Base-by-base conservation (phyloP, 371 early-diverging fungal species). In the Nematocida major region DNA sequence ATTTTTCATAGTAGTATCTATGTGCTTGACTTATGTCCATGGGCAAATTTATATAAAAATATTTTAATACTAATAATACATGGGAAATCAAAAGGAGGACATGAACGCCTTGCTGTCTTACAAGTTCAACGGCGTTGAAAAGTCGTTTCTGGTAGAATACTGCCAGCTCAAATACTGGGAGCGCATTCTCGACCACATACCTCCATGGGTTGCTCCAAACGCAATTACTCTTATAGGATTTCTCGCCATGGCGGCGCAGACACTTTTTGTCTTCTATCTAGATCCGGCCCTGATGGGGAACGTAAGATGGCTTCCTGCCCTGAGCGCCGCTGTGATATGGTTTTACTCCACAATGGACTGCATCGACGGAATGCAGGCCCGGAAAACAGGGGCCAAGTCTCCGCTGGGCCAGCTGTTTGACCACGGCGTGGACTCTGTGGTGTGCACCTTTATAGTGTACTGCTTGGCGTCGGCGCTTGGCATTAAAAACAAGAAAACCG, bases 361-460 rank as follows among this genome's bases (percentile, higher is more conserved):
- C 79, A 90, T 96, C 59, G 97, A 97, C 84, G 97, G 97, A 54
- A 92, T 92, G 84, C 96, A 97, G 84, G 97, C 97, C 9, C 87
- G 96, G 62, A 86, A 91, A 66, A 94, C 94, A 22, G 89, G 90
- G n/a, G 86, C 91, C 2, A 89, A 90, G 1, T 91, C 91, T n/a
- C 92, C 95, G 3, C 87, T 95, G 28, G 97, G 97, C 26, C 94
- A 95, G 85, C 86, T 96, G 32, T 93, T 89, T 84, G 89, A 88
- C 66, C 89, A 84, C 42, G 81, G 79, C 13, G 54, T 80, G 45
- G 84, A 83, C 59, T 83, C 84, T 45, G 7, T 84, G 26, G 66
- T 79, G 3, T 59, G 80, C 81, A 57, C 81, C 7, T 54, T 70
- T 39, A 63, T 80, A 49, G 67, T 79, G 15, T 54, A 73, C 34